Evolutionary conservation across 495 filamentous ascomycete genomes (phyloP), one percentile per base, ranked within the genome.

Genomic region (Aspergillus ostianus): DNA sequence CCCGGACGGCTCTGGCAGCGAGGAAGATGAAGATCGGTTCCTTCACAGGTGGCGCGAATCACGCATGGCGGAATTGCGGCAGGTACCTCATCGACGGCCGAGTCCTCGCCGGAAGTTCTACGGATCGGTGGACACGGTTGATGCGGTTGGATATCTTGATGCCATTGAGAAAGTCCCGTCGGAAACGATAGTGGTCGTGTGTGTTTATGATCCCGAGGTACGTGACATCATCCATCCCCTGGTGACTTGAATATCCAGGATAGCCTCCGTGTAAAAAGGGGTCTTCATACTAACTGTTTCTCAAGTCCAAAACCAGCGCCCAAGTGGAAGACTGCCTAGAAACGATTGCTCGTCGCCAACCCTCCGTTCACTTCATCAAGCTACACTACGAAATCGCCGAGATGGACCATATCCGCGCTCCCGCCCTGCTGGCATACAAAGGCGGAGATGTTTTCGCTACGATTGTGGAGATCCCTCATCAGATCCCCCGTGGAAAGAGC

Each of bases 311-410:
- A 32, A 85, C 93, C 53, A 93, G 89, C 47, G 73, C 80, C 41
- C 79, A 89, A 51, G 87, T 96, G 64, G 91, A 96, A 70, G 84
- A 86, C 41, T 91, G 88, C 36, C 71, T 98, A 46, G 79, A 78
- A 30, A 84, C 84, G 3, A 80, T 98, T 30, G 90, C 93, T 48
- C 75, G 80, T 55, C 77, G 81, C 57, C 78, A 98, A 64, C 75
- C 82, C 26, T 79, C 85, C 29, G 85, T 88, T 45, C 90, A 90
- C 62, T 98, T 98, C 67, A 82, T 98, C 72, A 94, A 93, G 72
- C 83, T 98, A 30, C 90, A 96, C 74, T 90, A 90, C 69, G 85
- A 89, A 56, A 95, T 96, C 60, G 93, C 96, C 29, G 95, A 98
- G 72, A 97, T 98, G 82, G 91, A 96, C 68, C 84, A 89, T 60